phyloP scores from a whole-genome alignment of 176 grass and related monocot species.

The Oryza rufipogon region DNA sequence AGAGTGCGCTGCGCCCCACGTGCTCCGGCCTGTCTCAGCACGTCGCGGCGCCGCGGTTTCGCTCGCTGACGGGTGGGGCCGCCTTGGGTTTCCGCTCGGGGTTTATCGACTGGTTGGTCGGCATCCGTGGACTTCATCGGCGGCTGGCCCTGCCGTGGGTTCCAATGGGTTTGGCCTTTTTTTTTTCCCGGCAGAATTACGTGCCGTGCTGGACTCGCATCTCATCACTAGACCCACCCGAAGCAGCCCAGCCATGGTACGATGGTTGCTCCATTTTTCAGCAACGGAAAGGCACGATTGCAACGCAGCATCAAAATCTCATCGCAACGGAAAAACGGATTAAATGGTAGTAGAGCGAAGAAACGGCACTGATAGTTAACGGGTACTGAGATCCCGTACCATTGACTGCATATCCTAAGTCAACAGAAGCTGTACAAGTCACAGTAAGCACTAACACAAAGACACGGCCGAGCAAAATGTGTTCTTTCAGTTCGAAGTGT shows the following conservation, averaged over 20 bases:
- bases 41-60: neutral
- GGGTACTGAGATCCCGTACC: neutral
- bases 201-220: too few species aligned
- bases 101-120: neutral
- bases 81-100: neutral
- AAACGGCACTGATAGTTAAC: too few species aligned
- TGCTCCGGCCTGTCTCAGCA: neutral
- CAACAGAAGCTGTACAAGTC: constrained; percentile 38
- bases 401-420: neutral
- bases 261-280: too few species aligned
- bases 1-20: neutral
- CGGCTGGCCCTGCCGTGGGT: neutral
- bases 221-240: too few species aligned
- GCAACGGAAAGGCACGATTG: too few species aligned
- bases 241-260: too few species aligned
- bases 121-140: neutral
- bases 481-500: constrained; percentile 1
- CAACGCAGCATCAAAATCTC: too few species aligned
- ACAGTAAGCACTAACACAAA: neutral
- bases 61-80: constrained; percentile 27
- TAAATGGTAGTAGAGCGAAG: too few species aligned
- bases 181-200: too few species aligned
- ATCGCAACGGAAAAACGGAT: too few species aligned
- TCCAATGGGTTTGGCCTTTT: neutral
- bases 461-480: neutral